phyloP scores from a whole-genome alignment of 208 protist genomes.

The Trypanosoma cruzi region DNA sequence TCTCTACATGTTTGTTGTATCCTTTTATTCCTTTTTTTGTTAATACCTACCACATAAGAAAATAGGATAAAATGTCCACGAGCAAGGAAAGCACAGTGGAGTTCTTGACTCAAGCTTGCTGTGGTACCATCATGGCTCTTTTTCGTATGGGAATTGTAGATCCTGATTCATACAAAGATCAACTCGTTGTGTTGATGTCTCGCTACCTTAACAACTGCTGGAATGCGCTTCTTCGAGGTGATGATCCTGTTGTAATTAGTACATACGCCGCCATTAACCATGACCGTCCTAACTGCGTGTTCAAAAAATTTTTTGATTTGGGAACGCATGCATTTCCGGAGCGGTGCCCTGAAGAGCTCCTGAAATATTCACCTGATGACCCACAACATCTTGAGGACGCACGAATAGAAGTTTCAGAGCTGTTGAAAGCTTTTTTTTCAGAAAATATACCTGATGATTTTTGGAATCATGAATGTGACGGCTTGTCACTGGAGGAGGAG shows the following conservation, averaged over 20 bases:
- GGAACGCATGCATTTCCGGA: constrained; percentile 25
- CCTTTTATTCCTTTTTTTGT: constrained; percentile 10
- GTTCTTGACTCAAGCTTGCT: constrained; percentile 32
- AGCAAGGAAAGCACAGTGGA: background rate
- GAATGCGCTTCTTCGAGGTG: constrained; percentile 29
- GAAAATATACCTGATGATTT: constrained; percentile 8
- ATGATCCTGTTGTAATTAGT: constrained; percentile 24
- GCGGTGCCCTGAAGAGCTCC: constrained; percentile 6
- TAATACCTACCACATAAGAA: background rate
- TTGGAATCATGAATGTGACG: constrained; percentile 27
- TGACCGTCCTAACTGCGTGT: constrained; percentile 24
- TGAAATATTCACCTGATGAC: constrained; percentile 3
- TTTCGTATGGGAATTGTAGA: constrained; percentile 20
- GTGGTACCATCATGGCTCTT: constrained; percentile 29
- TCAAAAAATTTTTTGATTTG: constrained; percentile 24
- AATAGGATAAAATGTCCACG: constrained; percentile 1
- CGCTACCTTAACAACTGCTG: constrained; percentile 31
- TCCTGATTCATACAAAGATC: constrained; percentile 21
- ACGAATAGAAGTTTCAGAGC: constrained; percentile 10
- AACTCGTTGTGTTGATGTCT: constrained; percentile 24
- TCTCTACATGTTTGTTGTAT: constrained; percentile 4
- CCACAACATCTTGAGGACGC: constrained; percentile 18
- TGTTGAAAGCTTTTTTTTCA: constrained; percentile 8
- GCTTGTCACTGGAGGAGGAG: constrained; percentile 25
- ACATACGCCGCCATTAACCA: constrained; percentile 11